A percentile compares a stretch with the other conserved stretches of the same genome.
Evolutionary conservation across 1,284 basidiomycete genomes (phyloP).

Genomic region (Singerocomus rubriflavus): DNA sequence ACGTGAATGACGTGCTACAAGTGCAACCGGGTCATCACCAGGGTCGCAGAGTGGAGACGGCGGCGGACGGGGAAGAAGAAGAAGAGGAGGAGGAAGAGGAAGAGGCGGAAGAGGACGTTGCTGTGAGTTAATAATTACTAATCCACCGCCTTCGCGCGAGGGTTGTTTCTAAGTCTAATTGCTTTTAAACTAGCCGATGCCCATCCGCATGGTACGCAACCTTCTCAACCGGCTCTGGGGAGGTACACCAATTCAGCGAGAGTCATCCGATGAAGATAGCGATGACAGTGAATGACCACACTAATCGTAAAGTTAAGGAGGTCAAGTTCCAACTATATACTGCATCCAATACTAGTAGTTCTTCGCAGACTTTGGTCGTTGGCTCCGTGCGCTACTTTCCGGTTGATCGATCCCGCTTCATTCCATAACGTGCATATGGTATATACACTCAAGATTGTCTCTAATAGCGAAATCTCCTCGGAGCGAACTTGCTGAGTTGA

Average conservation of each 20-base stretch:
- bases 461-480: too few relatives aligned
- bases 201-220: slow-evolving; percentile 58
- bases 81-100: slow-evolving; percentile 28
- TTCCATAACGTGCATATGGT: too few relatives aligned
- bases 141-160: background rate
- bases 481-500: too few relatives aligned
- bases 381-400: too few relatives aligned
- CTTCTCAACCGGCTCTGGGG: slow-evolving; percentile 65
- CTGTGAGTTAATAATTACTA: slow-evolving; percentile 43
- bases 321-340: background rate
- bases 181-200: slow-evolving; percentile 50
- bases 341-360: too few relatives aligned
- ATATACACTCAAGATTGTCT: too few relatives aligned
- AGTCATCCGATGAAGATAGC: slow-evolving; percentile 36
- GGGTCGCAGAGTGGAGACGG: slow-evolving; percentile 34
- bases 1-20: slow-evolving; percentile 11
- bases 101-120: slow-evolving; percentile 41
- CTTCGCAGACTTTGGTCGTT: too few relatives aligned
- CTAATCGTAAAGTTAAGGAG: background rate
- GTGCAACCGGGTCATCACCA: slow-evolving; percentile 19
- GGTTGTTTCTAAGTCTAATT: slow-evolving; percentile 3
- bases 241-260: slow-evolving; percentile 31
- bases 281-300: slow-evolving; percentile 1
- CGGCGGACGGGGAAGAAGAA: slow-evolving; percentile 34
- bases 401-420: too few relatives aligned